Evolutionary conservation across 805 yeast genomes (phyloP), one percentile per base, ranked within the genome.

Genomic region (Saturnispora sekii): DNA sequence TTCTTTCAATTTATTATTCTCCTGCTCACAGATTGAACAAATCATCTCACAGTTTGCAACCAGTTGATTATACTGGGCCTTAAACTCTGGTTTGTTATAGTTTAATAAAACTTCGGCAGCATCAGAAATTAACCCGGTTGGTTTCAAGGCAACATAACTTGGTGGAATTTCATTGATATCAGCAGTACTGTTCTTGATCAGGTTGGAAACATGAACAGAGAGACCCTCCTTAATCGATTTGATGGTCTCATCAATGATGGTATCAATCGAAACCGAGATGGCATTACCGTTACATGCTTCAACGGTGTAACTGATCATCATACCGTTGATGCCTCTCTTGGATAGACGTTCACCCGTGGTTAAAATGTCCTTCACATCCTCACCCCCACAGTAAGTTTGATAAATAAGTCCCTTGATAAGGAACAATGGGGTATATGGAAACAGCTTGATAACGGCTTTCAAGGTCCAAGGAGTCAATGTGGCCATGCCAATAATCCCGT

Each of bases 261-360:
- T 69, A 35, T 77, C 79, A 35, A 77, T 68, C n/a, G 56, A 47
- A 35, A 61, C 59, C 8, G 60, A 48, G 62, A 75, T 68, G 58
- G 76, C 73, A 47, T 74, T 74, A 33, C 95, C 96, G 51, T 85
- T 85, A 44, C 96, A 81, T 45, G 93, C 95, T 65, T 89, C 97
- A 43, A 89, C 88, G 12, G 96, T 86, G 61, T 87, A 76, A 1
- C 94, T 82, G n/a, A 89, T 68, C 95, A 89, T 87, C 95, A 89
- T 86, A 68, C 89, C 90, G 53, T 84, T 77, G 57, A 88, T 84
- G 9, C 95, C 95, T 49, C 95, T 72, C 42, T 72, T 62, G 44
- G 77, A 69, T 52, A 89, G 70, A 47, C 77, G 68, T 45, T 70
- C 66, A 43, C 95, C 95, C 4, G 95, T 83, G 45, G 68, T 61